Evolutionary conservation across 805 yeast species (phyloP).

Genomic region (Wickerhamiella vanderwaltii): DNA sequence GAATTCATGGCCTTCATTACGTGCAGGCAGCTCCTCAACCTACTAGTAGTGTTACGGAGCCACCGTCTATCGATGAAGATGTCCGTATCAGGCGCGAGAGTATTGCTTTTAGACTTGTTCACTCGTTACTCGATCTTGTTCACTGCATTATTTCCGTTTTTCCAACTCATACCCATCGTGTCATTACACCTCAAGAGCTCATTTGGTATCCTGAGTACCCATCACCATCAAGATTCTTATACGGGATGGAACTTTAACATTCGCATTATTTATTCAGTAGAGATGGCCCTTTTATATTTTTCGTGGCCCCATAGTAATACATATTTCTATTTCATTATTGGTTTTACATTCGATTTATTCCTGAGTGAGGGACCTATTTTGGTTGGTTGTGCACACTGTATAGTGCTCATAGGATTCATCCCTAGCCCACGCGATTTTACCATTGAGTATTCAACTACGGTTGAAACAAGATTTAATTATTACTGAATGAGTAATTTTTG

Average conservation of each 20-base stretch:
- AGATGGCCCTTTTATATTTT: too few species aligned
- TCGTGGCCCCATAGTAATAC: too few species aligned
- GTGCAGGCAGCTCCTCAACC: neutral
- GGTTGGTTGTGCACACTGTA: too few species aligned
- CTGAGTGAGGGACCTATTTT: too few species aligned
- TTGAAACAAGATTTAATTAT: too few species aligned
- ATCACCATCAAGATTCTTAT: constrained; percentile 18
- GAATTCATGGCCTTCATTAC: constrained; percentile 18
- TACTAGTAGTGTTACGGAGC: neutral
- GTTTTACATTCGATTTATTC: too few species aligned
- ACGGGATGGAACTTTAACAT: constrained; percentile 11
- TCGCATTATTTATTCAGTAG: constrained; percentile 8
- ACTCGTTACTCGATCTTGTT: constrained; percentile 18
- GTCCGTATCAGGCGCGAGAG: neutral
- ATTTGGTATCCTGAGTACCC: constrained; percentile 20
- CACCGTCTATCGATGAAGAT: neutral
- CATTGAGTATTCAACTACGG: too few species aligned
- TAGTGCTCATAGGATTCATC: too few species aligned
- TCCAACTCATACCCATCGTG: constrained; percentile 14
- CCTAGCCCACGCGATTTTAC: too few species aligned
- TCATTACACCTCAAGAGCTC: neutral
- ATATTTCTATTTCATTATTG: too few species aligned
- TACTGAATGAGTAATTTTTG: too few species aligned
- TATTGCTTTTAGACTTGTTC: constrained; percentile 14
- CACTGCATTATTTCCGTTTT: constrained; percentile 18